Percentiles rank a stretch among this genome's conserved stretches.
Conservation (phyloP, 2,329 filamentous ascomycete genomes). For the Coniochaeta sp. region DNA sequence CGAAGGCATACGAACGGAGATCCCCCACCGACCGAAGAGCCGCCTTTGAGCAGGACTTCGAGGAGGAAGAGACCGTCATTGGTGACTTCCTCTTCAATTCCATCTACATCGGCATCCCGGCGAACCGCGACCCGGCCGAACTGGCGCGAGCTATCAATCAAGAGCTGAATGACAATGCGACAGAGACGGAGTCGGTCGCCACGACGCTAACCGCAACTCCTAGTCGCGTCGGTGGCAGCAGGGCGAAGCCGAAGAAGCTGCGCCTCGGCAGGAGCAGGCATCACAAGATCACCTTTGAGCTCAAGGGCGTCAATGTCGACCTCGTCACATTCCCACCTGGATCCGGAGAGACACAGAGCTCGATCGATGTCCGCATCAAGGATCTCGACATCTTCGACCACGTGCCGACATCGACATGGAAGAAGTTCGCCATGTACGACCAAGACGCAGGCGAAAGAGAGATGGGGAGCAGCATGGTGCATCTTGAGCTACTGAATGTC, state of each 20-base stretch:
- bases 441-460: constrained; percentile 81
- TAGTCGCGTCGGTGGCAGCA: constrained; percentile 34
- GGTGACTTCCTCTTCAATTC: constrained; percentile 98
- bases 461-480: constrained; percentile 80
- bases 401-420: constrained; percentile 93
- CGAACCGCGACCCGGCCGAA: constrained; percentile 77
- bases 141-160: constrained; percentile 80
- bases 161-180: constrained; percentile 76
- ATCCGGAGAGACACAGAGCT: constrained; percentile 77
- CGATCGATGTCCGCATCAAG: constrained; percentile 73
- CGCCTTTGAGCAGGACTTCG: constrained; percentile 52
- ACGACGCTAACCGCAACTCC: constrained; percentile 61
- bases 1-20: constrained; percentile 69
- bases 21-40: constrained; percentile 49
- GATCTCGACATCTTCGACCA: constrained; percentile 92
- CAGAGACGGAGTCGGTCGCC: constrained; percentile 84
- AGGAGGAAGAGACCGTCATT: constrained; percentile 79
- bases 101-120: constrained; percentile 90
- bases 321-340: constrained; percentile 71
- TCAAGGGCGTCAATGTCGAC: constrained; percentile 78
- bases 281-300: constrained; percentile 93
- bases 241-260: constrained; percentile 47
- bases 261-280: constrained; percentile 77
- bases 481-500: constrained; percentile 81
- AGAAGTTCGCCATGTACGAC: constrained; percentile 94